phyloP scores from a whole-genome alignment of 2,329 filamentous ascomycete species.

The Cladophialophora carrionii region DNA sequence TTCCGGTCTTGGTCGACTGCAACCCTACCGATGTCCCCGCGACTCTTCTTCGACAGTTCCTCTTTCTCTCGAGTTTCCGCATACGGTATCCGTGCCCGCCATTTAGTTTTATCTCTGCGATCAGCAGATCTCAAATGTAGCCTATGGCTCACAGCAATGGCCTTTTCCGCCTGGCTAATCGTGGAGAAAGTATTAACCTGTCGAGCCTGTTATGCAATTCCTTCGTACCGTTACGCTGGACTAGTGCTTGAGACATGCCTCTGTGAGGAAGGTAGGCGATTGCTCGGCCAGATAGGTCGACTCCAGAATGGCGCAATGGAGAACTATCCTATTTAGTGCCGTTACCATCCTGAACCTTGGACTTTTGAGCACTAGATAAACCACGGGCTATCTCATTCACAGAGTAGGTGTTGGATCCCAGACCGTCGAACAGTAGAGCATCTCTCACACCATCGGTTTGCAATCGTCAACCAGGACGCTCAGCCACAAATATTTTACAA shows the following conservation, averaged over 20 bases:
- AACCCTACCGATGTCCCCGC: not conserved
- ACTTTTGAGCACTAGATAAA: conserved; percentile 1
- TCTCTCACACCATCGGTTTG: not conserved
- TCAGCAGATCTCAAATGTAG: conserved; percentile 3
- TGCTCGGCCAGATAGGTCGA: conserved; percentile 4
- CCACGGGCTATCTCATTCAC: not conserved
- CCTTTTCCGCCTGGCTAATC: conserved; percentile 9
- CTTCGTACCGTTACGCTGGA: not conserved
- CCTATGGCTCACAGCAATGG: conserved; percentile 6
- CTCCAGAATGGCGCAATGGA: conserved; percentile 1
- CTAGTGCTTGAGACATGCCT: not conserved
- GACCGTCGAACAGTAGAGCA: not conserved
- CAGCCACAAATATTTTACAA: not conserved
- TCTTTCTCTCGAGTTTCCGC: conserved; percentile 3
- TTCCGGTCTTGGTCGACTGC: not conserved
- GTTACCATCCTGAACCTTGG: not conserved
- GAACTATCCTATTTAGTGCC: not conserved
- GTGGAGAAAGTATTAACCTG: conserved; percentile 5
- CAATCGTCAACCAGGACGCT: not conserved
- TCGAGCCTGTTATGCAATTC: not conserved
- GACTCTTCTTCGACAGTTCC: not conserved
- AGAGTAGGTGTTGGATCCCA: not conserved
- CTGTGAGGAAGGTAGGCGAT: conserved; percentile 4
- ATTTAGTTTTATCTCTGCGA: not conserved
- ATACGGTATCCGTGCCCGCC: conserved; percentile 7